Evolutionary conservation across 805 yeast species (phyloP), one percentile per base, ranked within the genome.

Genomic region (Lipomyces sp.): DNA sequence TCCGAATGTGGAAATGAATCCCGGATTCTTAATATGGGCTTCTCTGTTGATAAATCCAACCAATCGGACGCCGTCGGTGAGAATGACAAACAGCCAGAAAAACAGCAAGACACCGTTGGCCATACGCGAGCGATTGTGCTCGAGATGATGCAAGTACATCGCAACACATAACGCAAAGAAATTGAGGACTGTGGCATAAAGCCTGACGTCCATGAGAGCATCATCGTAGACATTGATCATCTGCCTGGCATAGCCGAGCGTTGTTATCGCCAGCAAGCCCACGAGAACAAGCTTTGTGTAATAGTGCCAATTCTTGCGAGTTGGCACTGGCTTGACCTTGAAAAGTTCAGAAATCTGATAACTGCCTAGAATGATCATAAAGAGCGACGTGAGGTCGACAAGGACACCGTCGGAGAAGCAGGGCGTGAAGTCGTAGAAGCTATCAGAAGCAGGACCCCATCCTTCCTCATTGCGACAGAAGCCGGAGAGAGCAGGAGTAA

Each of bases 41-140:
- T 60, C 59, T 51, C 72, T 67, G 33, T 69, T 68, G 34, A 69
- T 39, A 53, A 85, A 72, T 69, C 84, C 84, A 50, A 85, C 78
- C 10, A 79, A 64, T 30, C 84, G 84, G 45, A 86, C 79, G 4
- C 88, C 62, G 0, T 68, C 71, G n/a, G 64, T 32, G 83, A 72
- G 53, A 83, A 80, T 64, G 60, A 62, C 69, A 30, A 87, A 80
- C 57, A 89, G 79, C 97, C 97, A 94, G 77, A 85, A 94, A 69
- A 88, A 81, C 51, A 94, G 82, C 57, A 92, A 78, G 0, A 85
- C 80, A 1, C 94, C 88, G 71, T 83, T 85, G 1, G 97, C 86
- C 30, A 90, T 84, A 54, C 79, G 82, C 10, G 87, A 75, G 75
- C 90, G 86, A 76, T 83, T 85, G 73, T 86, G 88, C 75, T 94